Conservation (phyloP, 2,329 filamentous ascomycete genomes). For the Pyrenochaeta sp. region DNA sequence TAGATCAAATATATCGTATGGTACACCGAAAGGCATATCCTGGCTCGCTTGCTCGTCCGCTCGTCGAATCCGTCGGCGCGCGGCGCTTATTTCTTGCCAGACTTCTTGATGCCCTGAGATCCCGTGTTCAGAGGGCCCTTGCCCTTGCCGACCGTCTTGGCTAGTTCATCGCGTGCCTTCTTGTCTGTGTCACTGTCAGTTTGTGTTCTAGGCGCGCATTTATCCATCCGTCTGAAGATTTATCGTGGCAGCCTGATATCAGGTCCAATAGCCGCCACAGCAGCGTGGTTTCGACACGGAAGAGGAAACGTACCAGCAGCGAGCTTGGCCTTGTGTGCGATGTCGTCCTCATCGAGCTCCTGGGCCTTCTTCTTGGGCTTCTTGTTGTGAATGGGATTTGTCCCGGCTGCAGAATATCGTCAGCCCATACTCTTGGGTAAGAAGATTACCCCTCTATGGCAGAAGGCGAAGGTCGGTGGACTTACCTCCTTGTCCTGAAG, state of each 20-base stretch:
- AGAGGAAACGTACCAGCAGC: slow-evolving; percentile 71
- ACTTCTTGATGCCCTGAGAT: slow-evolving; percentile 94
- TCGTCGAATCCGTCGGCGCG: slow-evolving; percentile 1
- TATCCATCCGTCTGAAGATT: neutral
- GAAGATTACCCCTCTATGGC: too few relatives aligned
- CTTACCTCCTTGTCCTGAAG: slow-evolving; percentile 60
- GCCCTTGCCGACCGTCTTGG: slow-evolving; percentile 78
- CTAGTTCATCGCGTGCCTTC: slow-evolving; percentile 71
- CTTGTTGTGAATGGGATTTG: slow-evolving; percentile 72
- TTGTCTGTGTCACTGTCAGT: slow-evolving; percentile 50
- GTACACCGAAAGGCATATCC: too few relatives aligned
- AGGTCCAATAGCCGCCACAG: neutral
- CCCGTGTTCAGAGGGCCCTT: slow-evolving; percentile 86
- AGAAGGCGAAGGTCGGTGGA: too few relatives aligned
- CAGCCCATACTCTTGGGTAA: too few relatives aligned
- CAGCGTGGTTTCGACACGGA: neutral
- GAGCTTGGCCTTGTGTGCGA: slow-evolving; percentile 84
- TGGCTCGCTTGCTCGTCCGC: too few relatives aligned
- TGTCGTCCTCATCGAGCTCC: slow-evolving; percentile 87
- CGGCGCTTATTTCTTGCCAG: slow-evolving; percentile 79
- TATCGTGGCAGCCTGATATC: neutral
- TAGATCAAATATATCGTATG: too few relatives aligned
- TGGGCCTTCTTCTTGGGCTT: slow-evolving; percentile 77
- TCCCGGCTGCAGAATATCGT: slow-evolving; percentile 52
- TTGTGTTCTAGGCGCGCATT: neutral